These are phyloP conservation scores for Globisporangium megalacanthum DNA, from an alignment of 352 stramenopile species.

Conservation along the genomic window DNA sequence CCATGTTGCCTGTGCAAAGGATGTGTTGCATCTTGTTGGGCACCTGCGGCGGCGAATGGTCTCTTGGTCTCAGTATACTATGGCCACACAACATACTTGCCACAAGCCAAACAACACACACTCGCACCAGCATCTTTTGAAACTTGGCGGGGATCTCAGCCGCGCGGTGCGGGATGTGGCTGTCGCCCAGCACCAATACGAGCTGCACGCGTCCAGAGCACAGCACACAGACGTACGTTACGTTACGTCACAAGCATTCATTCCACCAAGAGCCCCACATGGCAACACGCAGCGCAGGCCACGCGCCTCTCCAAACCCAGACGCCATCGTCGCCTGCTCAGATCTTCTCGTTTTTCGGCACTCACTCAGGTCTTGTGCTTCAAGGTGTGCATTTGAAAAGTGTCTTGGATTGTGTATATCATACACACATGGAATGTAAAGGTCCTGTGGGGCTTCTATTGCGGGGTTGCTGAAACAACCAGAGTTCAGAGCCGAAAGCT, in stretches of 20 bases:
- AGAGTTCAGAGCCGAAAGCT: background rate
- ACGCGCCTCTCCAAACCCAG: conserved; percentile 57
- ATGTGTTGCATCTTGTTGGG: conserved; percentile 99
- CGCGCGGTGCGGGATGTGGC: conserved; percentile 94
- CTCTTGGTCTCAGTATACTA: too few relatives aligned
- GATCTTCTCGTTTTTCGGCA: conserved; percentile 14
- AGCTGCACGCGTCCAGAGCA: conserved; percentile 57
- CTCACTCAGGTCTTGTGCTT: background rate
- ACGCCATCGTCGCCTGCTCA: conserved; percentile 28
- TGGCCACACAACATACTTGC: too few relatives aligned
- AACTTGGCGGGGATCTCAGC: conserved; percentile 97
- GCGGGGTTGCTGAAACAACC: too few relatives aligned
- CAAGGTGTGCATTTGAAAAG: background rate
- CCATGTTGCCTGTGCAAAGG: conserved; percentile 97
- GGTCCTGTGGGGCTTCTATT: too few relatives aligned
- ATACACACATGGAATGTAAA: too few relatives aligned
- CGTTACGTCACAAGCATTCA: background rate
- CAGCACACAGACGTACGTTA: too few relatives aligned
- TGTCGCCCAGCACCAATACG: conserved; percentile 96
- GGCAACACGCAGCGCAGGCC: background rate
- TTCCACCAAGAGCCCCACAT: background rate
- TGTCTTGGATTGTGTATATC: background rate
- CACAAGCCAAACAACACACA: background rate
- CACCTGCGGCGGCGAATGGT: conserved; percentile 42
- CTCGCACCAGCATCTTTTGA: conserved; percentile 82